These are phyloP conservation scores for Aphanocladium album DNA, from an alignment of 2,329 filamentous ascomycete genomes.

Conservation along the genomic window DNA sequence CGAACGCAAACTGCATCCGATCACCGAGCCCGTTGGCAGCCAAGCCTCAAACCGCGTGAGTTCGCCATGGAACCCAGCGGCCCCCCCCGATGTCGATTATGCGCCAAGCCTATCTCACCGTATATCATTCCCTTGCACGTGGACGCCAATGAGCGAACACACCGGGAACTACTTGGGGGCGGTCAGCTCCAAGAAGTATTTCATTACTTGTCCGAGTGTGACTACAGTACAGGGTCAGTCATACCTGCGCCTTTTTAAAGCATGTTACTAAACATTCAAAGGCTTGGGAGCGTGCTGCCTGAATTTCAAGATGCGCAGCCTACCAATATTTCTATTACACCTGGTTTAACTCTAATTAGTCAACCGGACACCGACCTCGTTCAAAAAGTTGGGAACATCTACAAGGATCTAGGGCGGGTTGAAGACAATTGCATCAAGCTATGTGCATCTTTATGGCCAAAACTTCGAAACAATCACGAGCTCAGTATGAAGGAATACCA, in stretches of 20 bases:
- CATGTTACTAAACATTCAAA: background rate
- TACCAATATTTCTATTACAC: background rate
- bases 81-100: no score
- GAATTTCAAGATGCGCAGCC: background rate
- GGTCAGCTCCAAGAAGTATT: no score
- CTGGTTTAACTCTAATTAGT: background rate
- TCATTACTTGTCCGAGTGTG: no score
- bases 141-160: no score
- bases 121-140: no score
- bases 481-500: conserved; percentile 68
- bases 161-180: no score
- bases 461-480: conserved; percentile 36
- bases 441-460: conserved; percentile 55
- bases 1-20: no score
- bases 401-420: conserved; percentile 77
- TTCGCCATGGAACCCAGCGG: no score
- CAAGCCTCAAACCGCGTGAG: no score
- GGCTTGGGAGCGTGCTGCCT: background rate
- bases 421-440: conserved; percentile 85
- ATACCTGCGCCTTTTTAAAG: background rate
- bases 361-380: conserved; percentile 69
- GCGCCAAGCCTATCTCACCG: no score
- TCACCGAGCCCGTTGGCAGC: no score
- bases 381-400: conserved; percentile 77
- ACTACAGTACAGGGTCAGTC: conserved; percentile 16